Base-by-base conservation (phyloP, 768 basidiomycete genomes). In the Tephrocybe sp. region DNA sequence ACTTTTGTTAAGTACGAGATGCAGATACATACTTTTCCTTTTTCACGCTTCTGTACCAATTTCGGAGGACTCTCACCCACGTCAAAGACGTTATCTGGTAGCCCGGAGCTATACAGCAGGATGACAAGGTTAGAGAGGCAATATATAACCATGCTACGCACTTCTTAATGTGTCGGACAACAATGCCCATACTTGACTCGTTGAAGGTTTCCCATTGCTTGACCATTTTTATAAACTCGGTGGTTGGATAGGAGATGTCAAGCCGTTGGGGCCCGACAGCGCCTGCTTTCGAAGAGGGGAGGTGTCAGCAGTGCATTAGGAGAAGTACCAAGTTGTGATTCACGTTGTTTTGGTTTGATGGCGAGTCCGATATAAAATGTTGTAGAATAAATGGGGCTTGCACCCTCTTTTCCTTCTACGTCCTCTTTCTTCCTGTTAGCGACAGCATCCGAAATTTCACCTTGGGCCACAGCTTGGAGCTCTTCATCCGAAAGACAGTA, bases 151-250 rank as follows among this genome's bases (percentile, higher is more conserved):
- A 26, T 16, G 27, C 12, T n/a, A 59, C 77, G 31, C 50, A 93
- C 95, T 84, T 86, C 77, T 84, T 97, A 63, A 98, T 92, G 64
- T 98, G 88, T 41, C 92, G 85, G 24, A 99, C 87, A 41, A 91
- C 81, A 53, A 99, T 89, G 19, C 94, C 93, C 97, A 99, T 99
- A 46, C 82, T 84, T 12, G 81, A 74, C 58, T 92, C 88, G 52
- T 98, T 90, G 58, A 87, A 98, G 64, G 89, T 87, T 63, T 98
- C 96, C 94, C 97, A 98, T 73, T 82, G 72, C 67, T 95, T 95
- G 61, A 95, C 92, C 45, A 92, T 79, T 65, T 95, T 93, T 9
- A 86, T 89, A 65, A 98, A 99, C 61, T 98, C 92, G 22, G 87
- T 89, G 4, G 92, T 97, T 4, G 97, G 97, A 71, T 94, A 98